Evolutionary conservation across 768 basidiomycete genomes (phyloP).

Genomic region (Termitomyces sp.): DNA sequence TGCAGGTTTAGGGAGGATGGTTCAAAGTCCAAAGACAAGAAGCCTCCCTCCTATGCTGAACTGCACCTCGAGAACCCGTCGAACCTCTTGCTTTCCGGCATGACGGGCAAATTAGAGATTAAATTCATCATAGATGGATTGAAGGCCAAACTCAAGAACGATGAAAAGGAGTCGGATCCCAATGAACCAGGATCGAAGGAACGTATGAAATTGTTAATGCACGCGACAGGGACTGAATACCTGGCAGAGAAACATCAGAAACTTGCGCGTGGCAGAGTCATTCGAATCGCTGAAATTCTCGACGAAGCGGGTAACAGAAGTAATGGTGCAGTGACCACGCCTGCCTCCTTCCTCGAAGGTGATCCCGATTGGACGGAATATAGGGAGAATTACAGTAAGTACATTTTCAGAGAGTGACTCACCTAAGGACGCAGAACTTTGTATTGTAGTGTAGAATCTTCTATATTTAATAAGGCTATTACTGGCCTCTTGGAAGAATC

Average conservation of each 20-base stretch:
- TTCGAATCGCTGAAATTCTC: not conserved
- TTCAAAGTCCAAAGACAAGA: not conserved
- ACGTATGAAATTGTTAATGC: not conserved
- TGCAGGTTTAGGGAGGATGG: not conserved
- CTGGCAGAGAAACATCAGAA: not conserved
- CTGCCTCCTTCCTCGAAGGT: not conserved
- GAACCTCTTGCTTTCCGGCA: not conserved
- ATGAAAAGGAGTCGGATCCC: not conserved
- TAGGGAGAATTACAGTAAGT: not conserved
- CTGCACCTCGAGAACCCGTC: not conserved
- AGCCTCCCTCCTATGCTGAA: not conserved
- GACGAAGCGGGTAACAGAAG: not conserved
- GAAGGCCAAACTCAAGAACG: not conserved
- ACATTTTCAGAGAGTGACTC: not conserved
- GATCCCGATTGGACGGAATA: not conserved
- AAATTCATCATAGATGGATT: not conserved
- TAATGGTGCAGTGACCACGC: not conserved
- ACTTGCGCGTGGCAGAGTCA: not conserved
- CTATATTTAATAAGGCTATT: not conserved
- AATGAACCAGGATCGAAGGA: not conserved
- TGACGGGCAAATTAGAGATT: not conserved
- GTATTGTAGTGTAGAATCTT: not conserved
- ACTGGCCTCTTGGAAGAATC: not conserved
- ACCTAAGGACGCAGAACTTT: not conserved
- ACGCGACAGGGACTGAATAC: not conserved